Base-by-base conservation (phyloP, 1,284 basidiomycete genomes). In the Austroboletus novae-zelandiae region DNA sequence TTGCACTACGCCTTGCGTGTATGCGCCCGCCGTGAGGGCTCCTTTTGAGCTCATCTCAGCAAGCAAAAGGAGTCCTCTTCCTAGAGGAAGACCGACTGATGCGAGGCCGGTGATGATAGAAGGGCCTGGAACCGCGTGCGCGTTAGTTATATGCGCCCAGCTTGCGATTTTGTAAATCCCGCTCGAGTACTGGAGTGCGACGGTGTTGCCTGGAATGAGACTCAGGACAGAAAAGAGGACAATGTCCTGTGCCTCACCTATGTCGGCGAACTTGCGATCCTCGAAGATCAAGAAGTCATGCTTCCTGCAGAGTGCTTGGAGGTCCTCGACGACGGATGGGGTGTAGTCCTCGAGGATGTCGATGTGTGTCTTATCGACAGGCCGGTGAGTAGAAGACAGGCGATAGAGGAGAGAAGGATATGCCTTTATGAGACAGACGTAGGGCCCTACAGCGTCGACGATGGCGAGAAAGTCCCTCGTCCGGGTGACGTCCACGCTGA, bases 181-280 rank as follows among this genome's bases (percentile, higher is more conserved):
- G 23, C 89, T 83, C 1, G 90, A 89, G 74, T 99, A 99, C 69
- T 99, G 97, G 29, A 98, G 75, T 7, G 87, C 84, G 54, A 98
- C 97, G 2, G 97, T 99, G 74, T 98, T 98, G 39, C 96, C 95
- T 98, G 43, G 46, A 46, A 29, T 31, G 20, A 40, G 43, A 11
- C 10, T 43, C 44, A 60, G 42, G 25, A 18, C 32, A 4, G n/a
- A 43, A 9, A 35, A 34, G 34, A n/a, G n/a, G 43, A 30, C 11
- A 8, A 9, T 31, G 17, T 40, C 36, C 32, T 11, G 30, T 10
- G 23, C 25, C 48, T 56, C 60, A 94, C 95, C 96, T 55, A 99
- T 99, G 71, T 99, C 97, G 20, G 97, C 97, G 65, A 99, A 99
- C 71, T 99, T 99, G 59, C 97, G 80, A 74, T 99, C 97, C 73